phyloP scores from a whole-genome alignment of 2,329 filamentous ascomycete genomes.

The Ambrosiella cleistominuta region DNA sequence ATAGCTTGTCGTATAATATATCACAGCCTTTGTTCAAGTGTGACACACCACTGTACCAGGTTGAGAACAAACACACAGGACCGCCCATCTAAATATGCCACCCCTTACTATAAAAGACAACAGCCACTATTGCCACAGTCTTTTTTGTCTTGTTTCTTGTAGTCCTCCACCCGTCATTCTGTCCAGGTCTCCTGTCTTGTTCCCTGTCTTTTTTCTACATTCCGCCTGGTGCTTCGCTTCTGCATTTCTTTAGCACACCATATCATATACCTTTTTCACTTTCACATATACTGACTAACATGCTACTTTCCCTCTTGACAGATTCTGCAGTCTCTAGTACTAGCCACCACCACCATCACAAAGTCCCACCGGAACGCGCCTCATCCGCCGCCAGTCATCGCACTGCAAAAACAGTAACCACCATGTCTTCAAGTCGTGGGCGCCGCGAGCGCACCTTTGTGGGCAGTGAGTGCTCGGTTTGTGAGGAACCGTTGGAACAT shows the following conservation, averaged over 20 bases:
- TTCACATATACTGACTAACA: neutral
- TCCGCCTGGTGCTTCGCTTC: neutral
- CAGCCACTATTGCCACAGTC: too few relatives aligned
- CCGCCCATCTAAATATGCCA: too few relatives aligned
- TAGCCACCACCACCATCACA: constrained; percentile 14
- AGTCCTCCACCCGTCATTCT: too few relatives aligned
- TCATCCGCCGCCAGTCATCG: constrained; percentile 13
- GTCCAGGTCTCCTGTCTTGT: too few relatives aligned
- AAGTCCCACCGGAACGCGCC: constrained; percentile 11
- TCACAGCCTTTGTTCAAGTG: too few relatives aligned
- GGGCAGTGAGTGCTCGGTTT: constrained; percentile 85
- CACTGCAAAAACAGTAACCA: constrained; percentile 17
- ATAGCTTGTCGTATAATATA: too few relatives aligned
- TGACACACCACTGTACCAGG: too few relatives aligned
- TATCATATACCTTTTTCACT: neutral
- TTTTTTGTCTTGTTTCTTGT: too few relatives aligned
- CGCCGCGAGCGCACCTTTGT: constrained; percentile 89
- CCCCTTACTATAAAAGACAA: too few relatives aligned
- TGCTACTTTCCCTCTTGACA: neutral
- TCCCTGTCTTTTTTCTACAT: neutral
- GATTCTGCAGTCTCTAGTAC: constrained; percentile 3
- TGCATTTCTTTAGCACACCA: neutral
- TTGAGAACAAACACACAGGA: too few relatives aligned
- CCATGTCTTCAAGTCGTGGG: constrained; percentile 41
- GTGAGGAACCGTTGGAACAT: constrained; percentile 90